Conservation (phyloP, 164 flowering plant species). For the Vitis labrusca region DNA sequence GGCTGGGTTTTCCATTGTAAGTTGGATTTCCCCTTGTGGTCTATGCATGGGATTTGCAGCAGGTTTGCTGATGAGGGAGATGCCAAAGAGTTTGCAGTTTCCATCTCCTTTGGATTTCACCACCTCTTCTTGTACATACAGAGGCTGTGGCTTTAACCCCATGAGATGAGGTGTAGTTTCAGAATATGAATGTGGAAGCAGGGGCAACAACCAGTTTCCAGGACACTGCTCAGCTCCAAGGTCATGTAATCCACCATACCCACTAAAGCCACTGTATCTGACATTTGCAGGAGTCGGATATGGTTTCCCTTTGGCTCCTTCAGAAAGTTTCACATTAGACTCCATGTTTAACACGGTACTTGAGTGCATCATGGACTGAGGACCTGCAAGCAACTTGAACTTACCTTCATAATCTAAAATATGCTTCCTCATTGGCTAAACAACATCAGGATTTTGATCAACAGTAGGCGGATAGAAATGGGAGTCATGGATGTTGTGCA, state of each 20-base stretch:
- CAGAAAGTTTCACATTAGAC: constrained; percentile 32
- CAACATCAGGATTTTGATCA: constrained; percentile 33
- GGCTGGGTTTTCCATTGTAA: too few relatives aligned
- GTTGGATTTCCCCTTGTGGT: background rate
- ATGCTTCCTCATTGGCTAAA: constrained; percentile 31
- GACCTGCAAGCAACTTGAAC: constrained; percentile 29
- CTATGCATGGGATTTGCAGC: constrained; percentile 18
- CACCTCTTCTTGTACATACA: constrained; percentile 26
- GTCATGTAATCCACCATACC: constrained; percentile 37
- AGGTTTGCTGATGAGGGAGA: constrained; percentile 47
- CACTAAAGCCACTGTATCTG: constrained; percentile 42
- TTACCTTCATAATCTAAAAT: constrained; percentile 46
- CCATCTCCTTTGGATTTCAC: constrained; percentile 50
- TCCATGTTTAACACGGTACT: constrained; percentile 55
- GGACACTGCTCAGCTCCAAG: constrained; percentile 49
- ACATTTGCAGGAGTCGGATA: constrained; percentile 36
- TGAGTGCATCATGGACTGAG: constrained; percentile 55
- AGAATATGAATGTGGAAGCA: constrained; percentile 36
- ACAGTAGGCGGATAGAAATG: constrained; percentile 20
- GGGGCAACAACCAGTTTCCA: constrained; percentile 69
- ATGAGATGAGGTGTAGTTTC: constrained; percentile 39
- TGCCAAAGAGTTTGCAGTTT: constrained; percentile 82
- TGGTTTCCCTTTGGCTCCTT: constrained; percentile 34
- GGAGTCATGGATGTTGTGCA: constrained; percentile 42
- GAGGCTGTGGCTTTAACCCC: constrained; percentile 31